Percentiles rank a stretch among this genome's conserved stretches.
Evolutionary conservation across 768 basidiomycete species (phyloP).

Genomic region (Boletus tomentosulus): DNA sequence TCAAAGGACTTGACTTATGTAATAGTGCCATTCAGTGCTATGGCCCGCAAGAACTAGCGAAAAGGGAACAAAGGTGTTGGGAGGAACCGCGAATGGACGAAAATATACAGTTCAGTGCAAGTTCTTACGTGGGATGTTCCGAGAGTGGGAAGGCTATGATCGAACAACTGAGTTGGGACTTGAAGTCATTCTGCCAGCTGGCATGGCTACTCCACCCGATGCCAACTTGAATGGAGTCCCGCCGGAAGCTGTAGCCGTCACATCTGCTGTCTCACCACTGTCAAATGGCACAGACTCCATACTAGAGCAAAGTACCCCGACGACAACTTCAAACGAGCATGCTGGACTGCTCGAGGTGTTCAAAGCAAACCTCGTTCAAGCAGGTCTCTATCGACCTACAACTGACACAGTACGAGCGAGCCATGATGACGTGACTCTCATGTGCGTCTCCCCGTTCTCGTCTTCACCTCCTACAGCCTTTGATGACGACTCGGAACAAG

Average conservation of each 20-base stretch:
- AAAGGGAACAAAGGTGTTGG: no score
- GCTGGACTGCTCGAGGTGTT: constrained; percentile 39
- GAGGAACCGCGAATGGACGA: no score
- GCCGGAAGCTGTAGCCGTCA: neutral
- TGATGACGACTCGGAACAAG: constrained; percentile 34
- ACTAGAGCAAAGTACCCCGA: neutral
- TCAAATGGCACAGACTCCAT: neutral
- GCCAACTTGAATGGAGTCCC: neutral
- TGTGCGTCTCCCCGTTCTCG: constrained; percentile 40
- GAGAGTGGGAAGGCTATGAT: no score
- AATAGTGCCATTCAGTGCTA: no score
- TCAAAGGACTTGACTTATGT: no score
- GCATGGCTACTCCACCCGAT: constrained; percentile 9
- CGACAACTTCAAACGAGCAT: neutral
- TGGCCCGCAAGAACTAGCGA: no score
- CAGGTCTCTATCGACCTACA: constrained; percentile 48
- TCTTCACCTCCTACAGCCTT: neutral
- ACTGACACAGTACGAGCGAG: constrained; percentile 37
- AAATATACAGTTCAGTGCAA: no score
- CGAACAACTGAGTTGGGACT: no score
- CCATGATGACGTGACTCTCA: constrained; percentile 62
- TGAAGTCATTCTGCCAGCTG: neutral
- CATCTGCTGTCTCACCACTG: neutral
- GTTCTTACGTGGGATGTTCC: no score
- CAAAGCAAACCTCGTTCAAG: constrained; percentile 46